phyloP scores from a whole-genome alignment of 768 basidiomycete species.

The Coprinopsis marcescibilis region DNA sequence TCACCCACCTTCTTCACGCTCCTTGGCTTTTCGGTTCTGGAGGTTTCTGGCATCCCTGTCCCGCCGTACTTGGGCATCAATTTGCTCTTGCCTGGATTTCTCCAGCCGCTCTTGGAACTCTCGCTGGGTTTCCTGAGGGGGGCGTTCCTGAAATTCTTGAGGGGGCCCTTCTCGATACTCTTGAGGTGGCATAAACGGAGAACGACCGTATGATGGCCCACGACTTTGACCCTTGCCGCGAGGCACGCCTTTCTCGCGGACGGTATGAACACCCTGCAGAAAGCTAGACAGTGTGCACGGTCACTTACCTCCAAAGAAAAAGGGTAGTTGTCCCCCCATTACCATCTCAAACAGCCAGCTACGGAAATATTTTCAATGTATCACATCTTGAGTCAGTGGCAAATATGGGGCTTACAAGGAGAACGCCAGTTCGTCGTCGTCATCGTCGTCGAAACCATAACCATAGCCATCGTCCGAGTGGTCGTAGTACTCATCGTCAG shows the following conservation, averaged over 20 bases:
- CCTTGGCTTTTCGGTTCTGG: constrained; percentile 38
- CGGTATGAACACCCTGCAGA: no score
- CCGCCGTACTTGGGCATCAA: constrained; percentile 48
- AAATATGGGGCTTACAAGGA: constrained; percentile 36
- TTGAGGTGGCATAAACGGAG: no score
- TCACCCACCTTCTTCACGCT: constrained; percentile 48
- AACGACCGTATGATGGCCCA: no score
- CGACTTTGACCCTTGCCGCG: no score
- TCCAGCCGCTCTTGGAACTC: constrained; percentile 49
- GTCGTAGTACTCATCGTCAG: constrained; percentile 31
- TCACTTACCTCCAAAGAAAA: no score
- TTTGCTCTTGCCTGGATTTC: constrained; percentile 45
- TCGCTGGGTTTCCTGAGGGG: constrained; percentile 40
- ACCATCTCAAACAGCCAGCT: background rate
- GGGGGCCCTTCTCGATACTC: constrained; percentile 13
- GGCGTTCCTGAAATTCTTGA: background rate
- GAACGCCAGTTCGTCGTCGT: constrained; percentile 27
- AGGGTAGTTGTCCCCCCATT: no score
- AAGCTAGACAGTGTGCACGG: no score
- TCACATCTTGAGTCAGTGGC: background rate
- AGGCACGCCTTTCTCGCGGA: no score
- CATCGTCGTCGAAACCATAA: constrained; percentile 26
- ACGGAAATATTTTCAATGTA: background rate
- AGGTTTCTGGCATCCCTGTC: constrained; percentile 42
- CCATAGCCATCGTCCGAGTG: constrained; percentile 29